Conservation (phyloP, 2,329 filamentous ascomycete species). For the Aspergillus sp. region DNA sequence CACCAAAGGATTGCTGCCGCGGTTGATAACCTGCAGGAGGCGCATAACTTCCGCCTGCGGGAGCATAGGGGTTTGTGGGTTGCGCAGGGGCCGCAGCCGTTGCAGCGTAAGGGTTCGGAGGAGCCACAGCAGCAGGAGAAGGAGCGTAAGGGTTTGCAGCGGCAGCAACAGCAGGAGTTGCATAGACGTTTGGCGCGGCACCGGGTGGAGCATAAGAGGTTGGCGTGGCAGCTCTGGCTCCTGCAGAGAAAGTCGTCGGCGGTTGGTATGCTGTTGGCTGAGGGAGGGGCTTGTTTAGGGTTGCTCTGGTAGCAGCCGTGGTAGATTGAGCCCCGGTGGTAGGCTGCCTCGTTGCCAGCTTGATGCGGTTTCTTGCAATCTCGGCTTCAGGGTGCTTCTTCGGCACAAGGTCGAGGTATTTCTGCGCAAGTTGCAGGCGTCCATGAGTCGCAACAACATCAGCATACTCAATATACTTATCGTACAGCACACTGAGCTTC, state of each 20-base stretch:
- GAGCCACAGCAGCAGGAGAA: slow-evolving; percentile 31
- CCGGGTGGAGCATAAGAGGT: slow-evolving; percentile 54
- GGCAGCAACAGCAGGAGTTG: slow-evolving; percentile 37
- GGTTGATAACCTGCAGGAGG: slow-evolving; percentile 57
- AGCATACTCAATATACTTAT: slow-evolving; percentile 95
- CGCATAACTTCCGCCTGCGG: slow-evolving; percentile 33
- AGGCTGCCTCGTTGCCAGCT: slow-evolving; percentile 72
- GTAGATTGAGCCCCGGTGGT: slow-evolving; percentile 45
- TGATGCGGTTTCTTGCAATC: slow-evolving; percentile 79
- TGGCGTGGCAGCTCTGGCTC: slow-evolving; percentile 32
- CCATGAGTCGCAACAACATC: slow-evolving; percentile 92
- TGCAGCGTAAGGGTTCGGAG: slow-evolving; percentile 36
- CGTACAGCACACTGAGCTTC: slow-evolving; percentile 85
- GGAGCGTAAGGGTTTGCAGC: slow-evolving; percentile 20
- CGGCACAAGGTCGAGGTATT: slow-evolving; percentile 86
- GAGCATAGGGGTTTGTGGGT: slow-evolving; percentile 29
- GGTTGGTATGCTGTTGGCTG: slow-evolving; percentile 39
- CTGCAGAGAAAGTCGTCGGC: slow-evolving; percentile 31
- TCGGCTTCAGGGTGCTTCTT: slow-evolving; percentile 81
- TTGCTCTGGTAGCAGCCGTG: slow-evolving; percentile 41
- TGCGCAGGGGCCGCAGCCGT: slow-evolving; percentile 18
- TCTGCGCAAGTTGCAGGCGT: slow-evolving; percentile 80
- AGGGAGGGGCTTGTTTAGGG: slow-evolving; percentile 39
- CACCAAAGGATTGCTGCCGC: slow-evolving; percentile 47
- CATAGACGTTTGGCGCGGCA: slow-evolving; percentile 50